phyloP scores from a whole-genome alignment of 331 rosid genomes.

The Cydonia oblonga region DNA sequence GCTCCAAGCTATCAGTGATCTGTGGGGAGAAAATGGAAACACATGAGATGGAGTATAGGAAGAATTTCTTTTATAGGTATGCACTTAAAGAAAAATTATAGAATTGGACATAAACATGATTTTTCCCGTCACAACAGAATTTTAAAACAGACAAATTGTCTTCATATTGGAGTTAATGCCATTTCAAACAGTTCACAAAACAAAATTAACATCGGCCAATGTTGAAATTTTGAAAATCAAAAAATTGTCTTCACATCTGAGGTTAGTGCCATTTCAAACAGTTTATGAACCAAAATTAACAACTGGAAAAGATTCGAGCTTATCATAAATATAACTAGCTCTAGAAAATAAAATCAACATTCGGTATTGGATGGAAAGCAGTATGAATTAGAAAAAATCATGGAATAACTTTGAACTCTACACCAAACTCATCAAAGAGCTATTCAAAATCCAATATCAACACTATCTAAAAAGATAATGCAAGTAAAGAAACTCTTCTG shows the following conservation, averaged over 20 bases:
- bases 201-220: neutral
- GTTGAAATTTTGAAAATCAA: neutral
- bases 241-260: neutral
- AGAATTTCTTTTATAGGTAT: neutral
- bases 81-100: neutral
- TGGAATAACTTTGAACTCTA: too few species aligned
- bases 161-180: neutral
- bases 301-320: neutral
- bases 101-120: neutral
- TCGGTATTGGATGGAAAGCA: neutral
- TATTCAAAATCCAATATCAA: neutral
- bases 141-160: neutral
- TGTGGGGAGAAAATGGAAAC: conserved; percentile 23
- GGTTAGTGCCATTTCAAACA: conserved; percentile 1
- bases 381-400: neutral
- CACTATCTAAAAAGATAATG: neutral
- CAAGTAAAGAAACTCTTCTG: neutral
- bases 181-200: conserved; percentile 5
- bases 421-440: neutral
- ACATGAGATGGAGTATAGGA: conserved; percentile 1
- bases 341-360: neutral
- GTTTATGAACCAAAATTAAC: neutral
- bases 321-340: neutral
- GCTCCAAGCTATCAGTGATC: conserved; percentile 70
- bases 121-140: neutral